phyloP scores from a whole-genome alignment of 148 eudicot species.

The Dianthus caryophyllus region DNA sequence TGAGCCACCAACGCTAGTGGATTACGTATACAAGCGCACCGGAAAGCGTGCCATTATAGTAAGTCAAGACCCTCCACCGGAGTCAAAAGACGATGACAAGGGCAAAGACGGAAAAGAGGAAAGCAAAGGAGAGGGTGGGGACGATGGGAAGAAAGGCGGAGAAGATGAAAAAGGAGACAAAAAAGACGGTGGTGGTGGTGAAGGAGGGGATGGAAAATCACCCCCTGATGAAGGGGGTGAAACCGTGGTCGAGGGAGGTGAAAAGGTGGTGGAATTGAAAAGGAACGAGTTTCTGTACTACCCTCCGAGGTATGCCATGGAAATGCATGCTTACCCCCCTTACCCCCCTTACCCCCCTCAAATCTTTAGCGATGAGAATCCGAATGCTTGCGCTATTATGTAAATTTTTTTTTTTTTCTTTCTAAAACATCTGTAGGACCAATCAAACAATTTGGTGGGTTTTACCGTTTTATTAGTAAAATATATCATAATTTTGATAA shows the following conservation, averaged over 20 bases:
- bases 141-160: constrained; percentile 25
- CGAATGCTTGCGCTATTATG: constrained; percentile 11
- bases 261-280: constrained; percentile 49
- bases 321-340: constrained; percentile 27
- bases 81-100: constrained; percentile 47
- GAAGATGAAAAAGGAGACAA: constrained; percentile 27
- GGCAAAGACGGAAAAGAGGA: constrained; percentile 34
- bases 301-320: constrained; percentile 53
- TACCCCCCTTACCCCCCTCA: constrained; percentile 10
- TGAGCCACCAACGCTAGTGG: constrained; percentile 52
- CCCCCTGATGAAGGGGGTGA: constrained; percentile 19
- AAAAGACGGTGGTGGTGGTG: constrained; percentile 22
- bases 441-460: background rate
- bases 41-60: constrained; percentile 70
- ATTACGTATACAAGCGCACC: constrained; percentile 65
- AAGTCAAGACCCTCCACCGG: constrained; percentile 53
- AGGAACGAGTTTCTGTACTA: constrained; percentile 56
- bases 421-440: background rate
- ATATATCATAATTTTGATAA: background rate
- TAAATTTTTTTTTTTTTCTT: background rate
- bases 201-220: constrained; percentile 9
- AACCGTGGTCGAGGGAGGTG: constrained; percentile 21
- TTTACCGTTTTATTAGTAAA: background rate
- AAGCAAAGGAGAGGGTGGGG: constrained; percentile 15
- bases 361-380: constrained; percentile 13